Conservation (phyloP, 1,284 basidiomycete genomes). For the Ceratobasidium sp. region DNA sequence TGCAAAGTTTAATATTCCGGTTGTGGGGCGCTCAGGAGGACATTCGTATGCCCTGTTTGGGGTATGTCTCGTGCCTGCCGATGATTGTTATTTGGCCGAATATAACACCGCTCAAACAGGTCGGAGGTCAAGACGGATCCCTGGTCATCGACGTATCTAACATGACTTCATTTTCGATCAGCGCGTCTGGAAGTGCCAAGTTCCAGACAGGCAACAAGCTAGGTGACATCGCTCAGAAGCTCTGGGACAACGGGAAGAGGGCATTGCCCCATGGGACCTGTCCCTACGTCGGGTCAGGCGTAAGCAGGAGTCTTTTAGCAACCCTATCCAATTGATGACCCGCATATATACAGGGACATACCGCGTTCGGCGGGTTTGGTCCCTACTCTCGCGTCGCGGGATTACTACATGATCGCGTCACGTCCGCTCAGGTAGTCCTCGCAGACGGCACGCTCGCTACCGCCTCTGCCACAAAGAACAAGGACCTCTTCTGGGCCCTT, state of each 20-base stretch:
- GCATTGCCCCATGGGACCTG: constrained; percentile 42
- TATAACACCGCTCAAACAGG: background rate
- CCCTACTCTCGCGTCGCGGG: constrained; percentile 41
- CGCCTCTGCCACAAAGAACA: constrained; percentile 20
- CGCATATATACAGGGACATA: constrained; percentile 35
- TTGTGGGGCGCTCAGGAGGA: constrained; percentile 43
- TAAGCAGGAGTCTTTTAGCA: background rate
- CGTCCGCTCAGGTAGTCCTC: constrained; percentile 42
- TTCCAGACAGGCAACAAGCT: constrained; percentile 42
- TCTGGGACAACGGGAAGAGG: constrained; percentile 41
- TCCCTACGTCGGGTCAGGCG: constrained; percentile 25
- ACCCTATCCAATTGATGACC: background rate
- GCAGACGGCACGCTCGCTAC: constrained; percentile 41
- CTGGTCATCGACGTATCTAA: constrained; percentile 41
- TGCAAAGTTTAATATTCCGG: constrained; percentile 27
- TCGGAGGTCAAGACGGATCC: constrained; percentile 42
- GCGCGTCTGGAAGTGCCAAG: constrained; percentile 13
- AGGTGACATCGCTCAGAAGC: constrained; percentile 39
- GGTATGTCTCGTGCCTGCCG: background rate
- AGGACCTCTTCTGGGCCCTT: constrained; percentile 41
- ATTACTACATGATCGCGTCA: constrained; percentile 41
- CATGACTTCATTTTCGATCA: constrained; percentile 40
- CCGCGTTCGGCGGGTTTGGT: constrained; percentile 43
- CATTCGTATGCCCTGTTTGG: constrained; percentile 43
- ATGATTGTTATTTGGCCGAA: background rate